Evolutionary conservation across 2,329 filamentous ascomycete species (phyloP).

Genomic region (Colletotrichum eleusines): DNA sequence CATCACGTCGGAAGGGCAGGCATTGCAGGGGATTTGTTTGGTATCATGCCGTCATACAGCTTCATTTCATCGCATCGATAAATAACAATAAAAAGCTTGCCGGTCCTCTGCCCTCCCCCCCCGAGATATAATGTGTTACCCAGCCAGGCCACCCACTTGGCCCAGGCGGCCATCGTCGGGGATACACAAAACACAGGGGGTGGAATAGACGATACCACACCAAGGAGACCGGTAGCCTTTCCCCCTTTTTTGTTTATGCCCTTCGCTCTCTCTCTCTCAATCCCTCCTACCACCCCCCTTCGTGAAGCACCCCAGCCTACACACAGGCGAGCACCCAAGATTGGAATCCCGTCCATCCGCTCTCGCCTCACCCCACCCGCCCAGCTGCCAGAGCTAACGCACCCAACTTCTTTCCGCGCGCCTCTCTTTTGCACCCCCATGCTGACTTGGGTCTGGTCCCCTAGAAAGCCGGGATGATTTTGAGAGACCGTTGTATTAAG

Average conservation of each 20-base stretch:
- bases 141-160: background rate
- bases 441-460: background rate
- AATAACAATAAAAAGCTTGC: background rate
- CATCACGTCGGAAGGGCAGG: background rate
- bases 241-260: background rate
- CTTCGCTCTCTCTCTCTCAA: background rate
- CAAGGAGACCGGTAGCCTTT: background rate
- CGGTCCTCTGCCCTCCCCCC: background rate
- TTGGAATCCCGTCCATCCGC: slow-evolving; percentile 6
- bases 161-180: background rate
- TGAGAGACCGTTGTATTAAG: slow-evolving; percentile 12
- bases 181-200: background rate
- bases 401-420: background rate
- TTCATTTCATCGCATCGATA: background rate
- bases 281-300: background rate
- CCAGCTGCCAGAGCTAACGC: slow-evolving; percentile 29
- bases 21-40: background rate
- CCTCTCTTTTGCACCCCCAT: background rate
- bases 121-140: background rate
- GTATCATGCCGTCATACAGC: slow-evolving; percentile 3
- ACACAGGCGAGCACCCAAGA: background rate
- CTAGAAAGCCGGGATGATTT: background rate
- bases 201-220: background rate
- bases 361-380: background rate
- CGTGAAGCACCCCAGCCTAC: background rate